A percentile compares a stretch with the other conserved stretches of the same genome.
Conservation (phyloP, 2,329 filamentous ascomycete species). For the Claviceps sorghi region DNA sequence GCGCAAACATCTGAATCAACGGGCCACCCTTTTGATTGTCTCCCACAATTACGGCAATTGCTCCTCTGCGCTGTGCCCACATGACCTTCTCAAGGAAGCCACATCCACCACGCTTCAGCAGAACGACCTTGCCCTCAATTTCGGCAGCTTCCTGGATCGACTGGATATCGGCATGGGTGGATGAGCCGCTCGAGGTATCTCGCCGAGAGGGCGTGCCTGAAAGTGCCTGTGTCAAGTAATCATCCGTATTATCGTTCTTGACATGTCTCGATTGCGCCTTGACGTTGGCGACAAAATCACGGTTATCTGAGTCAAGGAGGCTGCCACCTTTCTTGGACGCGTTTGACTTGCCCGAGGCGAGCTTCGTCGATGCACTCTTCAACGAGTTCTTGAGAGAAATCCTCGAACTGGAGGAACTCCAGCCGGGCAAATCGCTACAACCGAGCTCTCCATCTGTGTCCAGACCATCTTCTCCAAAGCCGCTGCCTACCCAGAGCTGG, state of each 20-base stretch:
- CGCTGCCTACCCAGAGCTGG: slow-evolving; percentile 83
- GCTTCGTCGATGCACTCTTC: slow-evolving; percentile 14
- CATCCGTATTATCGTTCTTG: slow-evolving; percentile 65
- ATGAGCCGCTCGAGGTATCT: slow-evolving; percentile 20
- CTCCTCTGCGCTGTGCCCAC: slow-evolving; percentile 87
- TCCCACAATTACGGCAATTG: slow-evolving; percentile 79
- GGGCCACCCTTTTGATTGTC: slow-evolving; percentile 82
- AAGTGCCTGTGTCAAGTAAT: slow-evolving; percentile 54
- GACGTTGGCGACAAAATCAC: slow-evolving; percentile 8
- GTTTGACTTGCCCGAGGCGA: slow-evolving; percentile 7
- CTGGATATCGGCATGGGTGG: slow-evolving; percentile 74
- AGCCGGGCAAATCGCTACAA: slow-evolving; percentile 87
- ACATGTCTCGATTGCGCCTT: slow-evolving; percentile 5
- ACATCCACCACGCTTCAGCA: slow-evolving; percentile 84
- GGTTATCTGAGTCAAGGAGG: slow-evolving; percentile 16
- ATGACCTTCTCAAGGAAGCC: slow-evolving; percentile 95
- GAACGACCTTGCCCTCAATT: slow-evolving; percentile 81
- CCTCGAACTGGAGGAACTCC: slow-evolving; percentile 49
- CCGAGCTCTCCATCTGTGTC: slow-evolving; percentile 72
- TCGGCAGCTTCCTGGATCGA: slow-evolving; percentile 83
- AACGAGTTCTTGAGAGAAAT: slow-evolving; percentile 26
- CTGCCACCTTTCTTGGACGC: slow-evolving; percentile 9
- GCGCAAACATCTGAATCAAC: slow-evolving; percentile 95
- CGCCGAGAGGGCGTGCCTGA: slow-evolving; percentile 18
- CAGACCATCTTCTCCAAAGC: slow-evolving; percentile 68